These are phyloP conservation scores for Globisporangium lucens DNA, from an alignment of 352 stramenopile genomes.

Conservation along the genomic window DNA sequence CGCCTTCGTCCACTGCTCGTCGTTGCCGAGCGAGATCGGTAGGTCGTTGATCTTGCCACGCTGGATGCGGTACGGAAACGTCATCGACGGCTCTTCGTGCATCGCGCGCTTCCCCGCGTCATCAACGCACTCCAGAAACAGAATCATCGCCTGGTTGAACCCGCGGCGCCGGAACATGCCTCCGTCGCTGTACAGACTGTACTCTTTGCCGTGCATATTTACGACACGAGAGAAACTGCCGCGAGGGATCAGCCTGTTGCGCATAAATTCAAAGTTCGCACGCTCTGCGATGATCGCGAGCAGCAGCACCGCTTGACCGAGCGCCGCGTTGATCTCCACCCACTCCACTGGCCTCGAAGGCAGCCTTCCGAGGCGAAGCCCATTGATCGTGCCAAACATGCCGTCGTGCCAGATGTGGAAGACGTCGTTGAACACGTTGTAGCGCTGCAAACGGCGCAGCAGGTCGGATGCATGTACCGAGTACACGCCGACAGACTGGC, in stretches of 20 bases:
- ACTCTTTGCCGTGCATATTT: slow-evolving; percentile 84
- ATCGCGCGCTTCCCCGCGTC: slow-evolving; percentile 82
- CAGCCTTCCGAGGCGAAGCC: slow-evolving; percentile 77
- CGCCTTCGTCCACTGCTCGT: slow-evolving; percentile 91
- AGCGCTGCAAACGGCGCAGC: slow-evolving; percentile 72
- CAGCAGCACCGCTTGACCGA: slow-evolving; percentile 82
- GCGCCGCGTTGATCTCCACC: slow-evolving; percentile 88
- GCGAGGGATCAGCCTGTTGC: slow-evolving; percentile 76
- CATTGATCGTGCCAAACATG: slow-evolving; percentile 88
- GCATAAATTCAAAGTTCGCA: slow-evolving; percentile 82
- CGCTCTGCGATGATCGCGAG: slow-evolving; percentile 80
- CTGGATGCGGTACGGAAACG: slow-evolving; percentile 90
- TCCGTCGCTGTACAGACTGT: slow-evolving; percentile 74
- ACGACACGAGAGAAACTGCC: slow-evolving; percentile 85
- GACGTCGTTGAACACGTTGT: slow-evolving; percentile 89
- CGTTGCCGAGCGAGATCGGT: slow-evolving; percentile 82
- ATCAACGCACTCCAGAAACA: slow-evolving; percentile 90
- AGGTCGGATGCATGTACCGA: slow-evolving; percentile 79
- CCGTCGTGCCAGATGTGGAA: slow-evolving; percentile 92
- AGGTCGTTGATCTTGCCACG: slow-evolving; percentile 89
- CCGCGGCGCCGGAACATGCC: slow-evolving; percentile 86
- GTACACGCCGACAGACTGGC: slow-evolving; percentile 71
- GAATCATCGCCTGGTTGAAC: slow-evolving; percentile 90
- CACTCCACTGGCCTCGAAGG: slow-evolving; percentile 84
- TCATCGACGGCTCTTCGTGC: slow-evolving; percentile 84